Conservation (phyloP, 106 monocot species). For the Acorus calamus region DNA sequence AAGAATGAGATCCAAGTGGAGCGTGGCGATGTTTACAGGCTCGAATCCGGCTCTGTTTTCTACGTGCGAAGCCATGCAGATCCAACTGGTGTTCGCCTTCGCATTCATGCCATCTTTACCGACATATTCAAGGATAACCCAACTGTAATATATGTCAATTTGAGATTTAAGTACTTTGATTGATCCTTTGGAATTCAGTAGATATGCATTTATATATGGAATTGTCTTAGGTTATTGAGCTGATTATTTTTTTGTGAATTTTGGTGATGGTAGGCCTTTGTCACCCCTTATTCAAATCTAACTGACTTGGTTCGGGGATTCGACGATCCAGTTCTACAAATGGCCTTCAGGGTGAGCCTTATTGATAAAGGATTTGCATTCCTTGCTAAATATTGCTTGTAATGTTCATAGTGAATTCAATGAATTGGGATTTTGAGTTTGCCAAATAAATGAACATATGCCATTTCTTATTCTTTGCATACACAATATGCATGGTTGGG, state of each 20-base stretch:
- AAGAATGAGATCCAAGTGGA: not conserved
- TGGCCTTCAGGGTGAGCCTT: slow-evolving; percentile 49
- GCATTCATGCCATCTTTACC: slow-evolving; percentile 69
- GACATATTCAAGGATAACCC: slow-evolving; percentile 4
- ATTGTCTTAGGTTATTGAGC: too few species aligned
- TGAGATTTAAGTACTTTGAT: too few species aligned
- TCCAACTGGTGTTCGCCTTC: slow-evolving; percentile 42
- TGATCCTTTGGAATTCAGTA: too few species aligned
- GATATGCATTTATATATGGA: too few species aligned
- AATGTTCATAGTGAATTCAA: not conserved
- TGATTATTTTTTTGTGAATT: too few species aligned
- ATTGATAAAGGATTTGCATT: not conserved
- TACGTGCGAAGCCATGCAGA: slow-evolving; percentile 50
- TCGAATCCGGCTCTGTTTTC: slow-evolving; percentile 51
- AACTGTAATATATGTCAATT: slow-evolving; percentile 5
- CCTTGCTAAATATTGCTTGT: not conserved
- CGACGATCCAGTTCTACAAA: slow-evolving; percentile 51
- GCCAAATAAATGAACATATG: not conserved
- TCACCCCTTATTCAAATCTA: slow-evolving; percentile 52
- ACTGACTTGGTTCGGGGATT: slow-evolving; percentile 60
- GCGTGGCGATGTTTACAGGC: slow-evolving; percentile 24
- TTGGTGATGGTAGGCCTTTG: slow-evolving; percentile 25
- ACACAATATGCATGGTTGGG: too few species aligned
- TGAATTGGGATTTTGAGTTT: not conserved
- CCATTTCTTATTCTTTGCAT: too few species aligned